Percentiles rank a stretch among this genome's conserved stretches.
Conservation (phyloP, 202 grass and related monocot species). For the Panicum hallii region DNA sequence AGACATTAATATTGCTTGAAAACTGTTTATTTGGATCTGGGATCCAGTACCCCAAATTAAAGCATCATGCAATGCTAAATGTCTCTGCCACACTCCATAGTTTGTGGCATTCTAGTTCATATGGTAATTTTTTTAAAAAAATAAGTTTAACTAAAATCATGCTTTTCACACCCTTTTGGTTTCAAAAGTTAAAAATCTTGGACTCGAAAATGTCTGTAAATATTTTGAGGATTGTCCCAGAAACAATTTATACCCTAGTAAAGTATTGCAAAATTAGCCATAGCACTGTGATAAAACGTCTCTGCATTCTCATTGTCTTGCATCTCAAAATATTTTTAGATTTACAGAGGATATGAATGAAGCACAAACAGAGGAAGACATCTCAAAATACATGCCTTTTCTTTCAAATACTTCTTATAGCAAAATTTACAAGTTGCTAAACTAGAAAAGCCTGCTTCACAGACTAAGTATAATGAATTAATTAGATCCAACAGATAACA, state of each 20-base stretch:
- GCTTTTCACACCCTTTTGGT: not conserved
- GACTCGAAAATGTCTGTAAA: not conserved
- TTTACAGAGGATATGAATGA: not conserved
- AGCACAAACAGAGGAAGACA: no score
- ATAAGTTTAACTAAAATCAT: not conserved
- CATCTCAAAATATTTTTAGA: not conserved
- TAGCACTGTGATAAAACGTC: not conserved
- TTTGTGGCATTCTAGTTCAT: not conserved
- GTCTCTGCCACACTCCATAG: not conserved
- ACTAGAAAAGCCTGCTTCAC: no score
- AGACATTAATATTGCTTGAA: not conserved
- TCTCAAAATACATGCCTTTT: no score
- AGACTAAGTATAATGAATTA: no score
- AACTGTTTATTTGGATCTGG: not conserved
- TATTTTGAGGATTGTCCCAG: not conserved
- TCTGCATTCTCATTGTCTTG: not conserved
- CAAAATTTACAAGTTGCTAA: no score
- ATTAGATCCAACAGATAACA: no score
- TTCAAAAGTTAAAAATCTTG: not conserved
- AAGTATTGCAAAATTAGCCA: not conserved
- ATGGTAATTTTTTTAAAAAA: not conserved
- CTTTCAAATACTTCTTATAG: no score
- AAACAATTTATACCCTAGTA: not conserved
- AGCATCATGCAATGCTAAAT: not conserved
- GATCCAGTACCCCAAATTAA: not conserved